Conservation (phyloP, 2,329 filamentous ascomycete species). For the Beauveria scarabaeidicola region DNA sequence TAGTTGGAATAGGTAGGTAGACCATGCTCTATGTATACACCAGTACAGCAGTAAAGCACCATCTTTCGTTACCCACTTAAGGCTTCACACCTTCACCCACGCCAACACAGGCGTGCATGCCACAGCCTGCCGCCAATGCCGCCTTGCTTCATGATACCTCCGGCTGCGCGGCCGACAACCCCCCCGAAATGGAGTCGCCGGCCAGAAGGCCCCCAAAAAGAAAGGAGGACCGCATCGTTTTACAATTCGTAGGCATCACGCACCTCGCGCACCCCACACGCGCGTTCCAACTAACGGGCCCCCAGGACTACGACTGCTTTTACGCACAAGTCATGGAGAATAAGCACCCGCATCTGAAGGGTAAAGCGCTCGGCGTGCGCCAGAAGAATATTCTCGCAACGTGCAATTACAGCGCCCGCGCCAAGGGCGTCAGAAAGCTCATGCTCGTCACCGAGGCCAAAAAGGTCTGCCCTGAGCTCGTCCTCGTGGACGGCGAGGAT, state of each 20-base stretch:
- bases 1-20: too few species aligned
- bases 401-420: slow-evolving; percentile 86
- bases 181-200: slow-evolving; percentile 12
- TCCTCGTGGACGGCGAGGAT: slow-evolving; percentile 82
- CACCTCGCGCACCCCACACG: slow-evolving; percentile 6
- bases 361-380: slow-evolving; percentile 70
- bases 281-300: slow-evolving; percentile 12
- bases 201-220: slow-evolving; percentile 30
- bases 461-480: slow-evolving; percentile 70
- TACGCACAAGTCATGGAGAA: slow-evolving; percentile 88
- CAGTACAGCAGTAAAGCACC: too few species aligned
- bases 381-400: slow-evolving; percentile 92
- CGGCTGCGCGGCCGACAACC: neutral
- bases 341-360: slow-evolving; percentile 64
- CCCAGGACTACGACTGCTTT: slow-evolving; percentile 78
- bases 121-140: neutral
- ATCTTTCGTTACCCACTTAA: too few species aligned
- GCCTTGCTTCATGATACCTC: neutral
- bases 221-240: slow-evolving; percentile 59
- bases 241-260: slow-evolving; percentile 63
- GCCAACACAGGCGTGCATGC: neutral
- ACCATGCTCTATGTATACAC: too few species aligned
- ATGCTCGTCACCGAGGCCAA: slow-evolving; percentile 78
- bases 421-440: slow-evolving; percentile 67
- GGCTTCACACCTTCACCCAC: too few species aligned